Evolutionary conservation across 352 stramenopile species (phyloP).

Genomic region (Phytophthora sojae): DNA sequence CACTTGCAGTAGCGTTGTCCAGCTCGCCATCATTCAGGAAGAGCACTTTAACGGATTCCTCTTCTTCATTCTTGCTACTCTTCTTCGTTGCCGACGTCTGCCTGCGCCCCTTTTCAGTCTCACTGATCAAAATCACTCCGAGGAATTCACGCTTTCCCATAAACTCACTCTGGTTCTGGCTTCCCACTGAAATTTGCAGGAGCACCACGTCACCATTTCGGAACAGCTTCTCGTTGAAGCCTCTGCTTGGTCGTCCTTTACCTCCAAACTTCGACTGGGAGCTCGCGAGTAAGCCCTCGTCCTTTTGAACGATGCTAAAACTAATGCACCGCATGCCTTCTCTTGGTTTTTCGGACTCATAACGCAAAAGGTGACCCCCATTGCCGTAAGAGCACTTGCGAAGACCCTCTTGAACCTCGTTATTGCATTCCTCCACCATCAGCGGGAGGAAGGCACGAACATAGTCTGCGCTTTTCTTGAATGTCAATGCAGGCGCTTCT

Average conservation of each 20-base stretch:
- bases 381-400: conserved; percentile 52
- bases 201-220: conserved; percentile 83
- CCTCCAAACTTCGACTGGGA: conserved; percentile 42
- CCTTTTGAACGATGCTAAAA: conserved; percentile 73
- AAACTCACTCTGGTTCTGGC: conserved; percentile 42
- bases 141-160: conserved; percentile 72
- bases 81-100: conserved; percentile 52
- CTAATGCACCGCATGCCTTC: conserved; percentile 86
- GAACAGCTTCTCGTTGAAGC: conserved; percentile 73
- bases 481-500: conserved; percentile 59
- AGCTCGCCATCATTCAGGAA: conserved; percentile 87
- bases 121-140: conserved; percentile 78
- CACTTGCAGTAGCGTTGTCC: conserved; percentile 68
- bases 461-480: conserved; percentile 78
- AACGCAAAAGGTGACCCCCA: conserved; percentile 72
- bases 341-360: conserved; percentile 80
- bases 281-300: conserved; percentile 38
- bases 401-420: conserved; percentile 79
- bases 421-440: conserved; percentile 85
- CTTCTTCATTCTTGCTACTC: conserved; percentile 57
- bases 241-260: conserved; percentile 27
- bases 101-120: conserved; percentile 70
- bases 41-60: conserved; percentile 75
- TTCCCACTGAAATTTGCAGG: conserved; percentile 52
- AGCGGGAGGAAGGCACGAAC: conserved; percentile 81